Evolutionary conservation across 345 rosid genomes (phyloP).

Genomic region (Pistacia integerrima): DNA sequence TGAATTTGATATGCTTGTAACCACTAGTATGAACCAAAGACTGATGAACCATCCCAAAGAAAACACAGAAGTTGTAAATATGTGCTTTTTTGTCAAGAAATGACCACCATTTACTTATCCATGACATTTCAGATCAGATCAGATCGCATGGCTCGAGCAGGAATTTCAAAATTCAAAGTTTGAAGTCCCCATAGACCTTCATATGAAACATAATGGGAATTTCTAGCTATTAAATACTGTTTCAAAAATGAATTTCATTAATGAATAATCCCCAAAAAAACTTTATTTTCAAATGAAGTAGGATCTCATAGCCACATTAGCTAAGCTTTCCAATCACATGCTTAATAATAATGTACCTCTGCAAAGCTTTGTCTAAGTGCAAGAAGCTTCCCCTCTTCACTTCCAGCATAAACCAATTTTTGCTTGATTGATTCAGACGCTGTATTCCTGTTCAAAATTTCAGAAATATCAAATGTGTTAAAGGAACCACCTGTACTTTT

Average conservation of each 20-base stretch:
- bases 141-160: background rate
- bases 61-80: background rate
- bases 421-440: slow-evolving; percentile 87
- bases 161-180: slow-evolving; percentile 1
- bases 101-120: background rate
- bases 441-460: slow-evolving; percentile 61
- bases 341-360: slow-evolving; percentile 53
- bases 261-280: background rate
- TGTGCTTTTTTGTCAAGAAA: background rate
- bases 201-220: background rate
- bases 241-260: background rate
- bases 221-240: background rate
- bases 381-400: slow-evolving; percentile 90
- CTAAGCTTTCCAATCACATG: slow-evolving; percentile 5
- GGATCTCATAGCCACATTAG: background rate
- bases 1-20: background rate
- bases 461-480: slow-evolving; percentile 9
- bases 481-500: background rate
- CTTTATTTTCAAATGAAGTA: background rate
- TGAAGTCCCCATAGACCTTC: slow-evolving; percentile 5
- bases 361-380: slow-evolving; percentile 94
- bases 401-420: slow-evolving; percentile 84
- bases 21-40: no score
- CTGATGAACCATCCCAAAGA: background rate
- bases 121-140: background rate